A percentile compares a stretch with the other conserved stretches of the same genome.
phyloP scores from a whole-genome alignment of 1,284 basidiomycete genomes.

The Macrocystidia cucumis region DNA sequence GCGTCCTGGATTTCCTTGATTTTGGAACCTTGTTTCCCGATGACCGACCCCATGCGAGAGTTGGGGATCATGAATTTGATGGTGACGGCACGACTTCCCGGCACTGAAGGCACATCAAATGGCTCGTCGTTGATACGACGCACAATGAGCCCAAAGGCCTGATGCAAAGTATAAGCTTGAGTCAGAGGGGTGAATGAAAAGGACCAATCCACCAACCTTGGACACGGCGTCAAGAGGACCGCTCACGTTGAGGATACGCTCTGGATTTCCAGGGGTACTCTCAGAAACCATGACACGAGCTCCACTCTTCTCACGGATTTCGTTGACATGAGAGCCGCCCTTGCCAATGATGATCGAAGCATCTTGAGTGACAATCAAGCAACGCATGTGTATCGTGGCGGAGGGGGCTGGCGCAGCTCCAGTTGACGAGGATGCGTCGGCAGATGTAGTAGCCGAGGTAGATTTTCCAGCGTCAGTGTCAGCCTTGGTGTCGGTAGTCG shows the following conservation, averaged over 20 bases:
- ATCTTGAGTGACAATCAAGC: conserved; percentile 97
- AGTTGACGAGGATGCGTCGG: conserved; percentile 41
- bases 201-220: conserved; percentile 55
- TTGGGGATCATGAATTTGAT: conserved; percentile 99
- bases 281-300: conserved; percentile 94
- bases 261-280: conserved; percentile 95
- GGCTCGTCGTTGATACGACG: conserved; percentile 99
- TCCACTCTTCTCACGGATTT: conserved; percentile 96
- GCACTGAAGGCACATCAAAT: conserved; percentile 95
- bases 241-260: conserved; percentile 95
- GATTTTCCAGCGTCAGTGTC: conserved; percentile 20
- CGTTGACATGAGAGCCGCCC: conserved; percentile 94
- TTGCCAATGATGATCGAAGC: conserved; percentile 99
- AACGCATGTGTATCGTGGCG: conserved; percentile 87
- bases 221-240: conserved; percentile 98
- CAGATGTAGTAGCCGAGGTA: conserved; percentile 28
- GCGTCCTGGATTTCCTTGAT: conserved; percentile 99
- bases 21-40: conserved; percentile 95
- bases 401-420: conserved; percentile 34
- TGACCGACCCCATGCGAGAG: conserved; percentile 98
- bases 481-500: conserved; percentile 25
- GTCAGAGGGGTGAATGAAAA: conserved; percentile 6
- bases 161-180: conserved; percentile 10
- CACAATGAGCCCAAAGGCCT: conserved; percentile 99
- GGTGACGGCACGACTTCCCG: conserved; percentile 95